phyloP scores from a whole-genome alignment of 768 basidiomycete genomes.

The Mrakia hoshinonis region DNA sequence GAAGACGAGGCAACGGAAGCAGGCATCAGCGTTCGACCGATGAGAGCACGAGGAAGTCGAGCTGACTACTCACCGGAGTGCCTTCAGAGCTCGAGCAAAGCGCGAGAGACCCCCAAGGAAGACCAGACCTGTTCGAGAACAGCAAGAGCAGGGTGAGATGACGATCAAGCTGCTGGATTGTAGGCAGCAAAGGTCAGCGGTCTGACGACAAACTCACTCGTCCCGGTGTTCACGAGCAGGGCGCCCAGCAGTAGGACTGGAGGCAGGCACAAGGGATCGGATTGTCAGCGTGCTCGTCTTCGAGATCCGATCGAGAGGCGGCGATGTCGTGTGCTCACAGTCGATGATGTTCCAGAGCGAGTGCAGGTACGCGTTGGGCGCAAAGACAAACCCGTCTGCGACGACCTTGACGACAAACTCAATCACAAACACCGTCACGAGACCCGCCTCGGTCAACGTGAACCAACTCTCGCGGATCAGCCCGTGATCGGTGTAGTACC shows the following conservation, averaged over 20 bases:
- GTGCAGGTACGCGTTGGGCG: constrained; percentile 81
- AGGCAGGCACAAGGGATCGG: no score
- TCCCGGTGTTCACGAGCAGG: constrained; percentile 48
- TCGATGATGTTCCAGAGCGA: constrained; percentile 90
- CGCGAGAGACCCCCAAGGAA: constrained; percentile 71
- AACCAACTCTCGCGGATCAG: constrained; percentile 71
- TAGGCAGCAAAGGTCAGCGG: constrained; percentile 25
- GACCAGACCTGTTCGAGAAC: constrained; percentile 46
- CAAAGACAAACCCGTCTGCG: constrained; percentile 63
- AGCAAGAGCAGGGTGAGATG: constrained; percentile 51
- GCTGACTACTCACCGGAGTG: no score
- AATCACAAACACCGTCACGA: constrained; percentile 48
- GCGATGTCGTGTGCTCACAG: no score
- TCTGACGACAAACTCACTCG: constrained; percentile 27
- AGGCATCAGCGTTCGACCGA: no score
- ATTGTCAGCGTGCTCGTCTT: no score
- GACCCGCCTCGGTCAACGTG: constrained; percentile 41
- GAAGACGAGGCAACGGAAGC: no score
- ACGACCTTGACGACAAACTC: constrained; percentile 85
- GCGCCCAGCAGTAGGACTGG: constrained; percentile 73
- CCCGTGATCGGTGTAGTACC: constrained; percentile 55
- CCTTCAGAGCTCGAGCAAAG: constrained; percentile 76
- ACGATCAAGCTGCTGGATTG: no score
- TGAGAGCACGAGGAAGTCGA: no score
- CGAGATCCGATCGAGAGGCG: no score